Conservation (phyloP, 495 filamentous ascomycete species). For the Neurospora hispaniola region DNA sequence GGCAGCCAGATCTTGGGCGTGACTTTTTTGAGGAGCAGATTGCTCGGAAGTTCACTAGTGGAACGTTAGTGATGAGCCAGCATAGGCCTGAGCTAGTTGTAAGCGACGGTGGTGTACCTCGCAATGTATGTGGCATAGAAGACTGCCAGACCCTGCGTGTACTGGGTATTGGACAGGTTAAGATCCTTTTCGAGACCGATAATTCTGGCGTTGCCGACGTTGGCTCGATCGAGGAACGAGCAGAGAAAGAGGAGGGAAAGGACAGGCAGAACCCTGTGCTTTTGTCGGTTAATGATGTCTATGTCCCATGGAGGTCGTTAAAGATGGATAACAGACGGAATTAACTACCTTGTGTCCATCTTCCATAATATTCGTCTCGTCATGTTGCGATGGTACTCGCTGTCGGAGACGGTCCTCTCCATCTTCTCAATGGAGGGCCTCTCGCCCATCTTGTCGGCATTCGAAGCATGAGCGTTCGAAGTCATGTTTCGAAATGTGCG, state of each 20-base stretch:
- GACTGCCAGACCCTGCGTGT: constrained; percentile 50
- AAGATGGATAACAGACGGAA: neutral
- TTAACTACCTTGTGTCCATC: constrained; percentile 16
- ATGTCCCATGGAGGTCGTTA: neutral
- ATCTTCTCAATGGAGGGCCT: neutral
- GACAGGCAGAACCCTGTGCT: constrained; percentile 39
- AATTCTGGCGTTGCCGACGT: constrained; percentile 78
- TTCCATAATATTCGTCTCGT: constrained; percentile 13
- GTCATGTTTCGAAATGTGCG: neutral
- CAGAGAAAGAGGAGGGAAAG: constrained; percentile 40
- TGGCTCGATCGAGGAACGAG: constrained; percentile 67
- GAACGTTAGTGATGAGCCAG: neutral
- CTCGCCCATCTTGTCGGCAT: neutral
- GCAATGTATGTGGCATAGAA: constrained; percentile 50
- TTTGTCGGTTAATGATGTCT: neutral
- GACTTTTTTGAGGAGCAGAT: constrained; percentile 70
- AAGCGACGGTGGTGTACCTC: constrained; percentile 14
- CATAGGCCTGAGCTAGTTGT: constrained; percentile 2
- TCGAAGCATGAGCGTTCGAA: neutral
- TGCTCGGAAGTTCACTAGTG: constrained; percentile 66
- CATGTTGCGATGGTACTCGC: neutral
- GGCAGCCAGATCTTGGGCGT: constrained; percentile 52
- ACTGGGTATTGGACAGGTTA: constrained; percentile 53
- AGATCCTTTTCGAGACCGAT: constrained; percentile 58
- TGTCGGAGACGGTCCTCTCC: neutral